Evolutionary conservation across 345 rosid genomes (phyloP), one percentile per base, ranked within the genome.

Genomic region (Eucalyptus lansdowneana): DNA sequence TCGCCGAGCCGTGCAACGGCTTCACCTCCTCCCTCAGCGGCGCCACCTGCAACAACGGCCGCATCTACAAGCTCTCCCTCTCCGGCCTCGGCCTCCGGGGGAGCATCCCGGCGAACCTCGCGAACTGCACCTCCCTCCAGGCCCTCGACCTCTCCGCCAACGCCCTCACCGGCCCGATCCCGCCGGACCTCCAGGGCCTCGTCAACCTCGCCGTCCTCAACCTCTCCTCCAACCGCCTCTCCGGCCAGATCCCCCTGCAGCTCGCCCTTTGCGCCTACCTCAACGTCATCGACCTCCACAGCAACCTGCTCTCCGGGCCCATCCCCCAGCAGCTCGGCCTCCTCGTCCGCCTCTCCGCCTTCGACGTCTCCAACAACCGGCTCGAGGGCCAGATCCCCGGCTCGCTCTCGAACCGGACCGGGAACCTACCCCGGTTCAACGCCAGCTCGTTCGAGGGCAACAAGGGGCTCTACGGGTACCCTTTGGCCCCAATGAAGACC

Each of bases 61-160:
- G 99, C 72, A 92, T 97, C 93, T 97, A 97, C 93, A 97, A 97
- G 92, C 98, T 97, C 42, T 94, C 99, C n/a, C 95, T 97, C 60
- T 93, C 94, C 2, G 94, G 93, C 76, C 96, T 97, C 89, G 93
- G 96, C 54, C 95, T 97, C 22, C 96, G 93, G 65, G 99, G 99
- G 91, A 89, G 96, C 6, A 94, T 97, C 89, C 97, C 99, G 6
- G 98, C 99, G 25, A 94, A 76, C 87, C 90, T 97, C 42, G 94
- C 99, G 10, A 97, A 96, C 91, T 97, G 99, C 91, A 95, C 99
- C 29, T 96, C 97, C 88, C 97, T 97, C 69, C 99, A 97, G 89
- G 92, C 98, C 1, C 94, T 97, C n/a, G 99, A 97, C 94, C 95
- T 97, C 62, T 97, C 99, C 24, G 95, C 99, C 17, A 97, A 97